These are phyloP conservation scores for Fusarium sp. DNA, from an alignment of 2,329 filamentous ascomycete genomes.

Conservation along the genomic window DNA sequence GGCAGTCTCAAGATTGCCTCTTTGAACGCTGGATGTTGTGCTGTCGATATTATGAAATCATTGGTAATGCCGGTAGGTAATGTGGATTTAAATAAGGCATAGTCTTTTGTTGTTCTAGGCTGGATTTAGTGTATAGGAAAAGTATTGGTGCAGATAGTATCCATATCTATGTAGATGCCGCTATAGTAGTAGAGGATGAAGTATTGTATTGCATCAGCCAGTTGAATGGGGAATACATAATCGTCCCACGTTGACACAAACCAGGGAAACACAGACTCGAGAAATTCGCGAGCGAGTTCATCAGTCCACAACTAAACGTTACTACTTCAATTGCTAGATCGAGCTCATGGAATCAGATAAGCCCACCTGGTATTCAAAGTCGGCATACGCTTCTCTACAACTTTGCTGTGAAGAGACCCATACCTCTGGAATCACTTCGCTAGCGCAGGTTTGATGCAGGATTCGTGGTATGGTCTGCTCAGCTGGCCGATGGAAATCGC, in stretches of 20 bases:
- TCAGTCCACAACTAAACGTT: background rate
- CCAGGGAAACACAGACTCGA: background rate
- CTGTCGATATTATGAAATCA: slow-evolving; percentile 1
- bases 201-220: background rate
- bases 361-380: background rate
- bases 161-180: slow-evolving; percentile 1
- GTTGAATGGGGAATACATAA: background rate
- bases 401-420: background rate
- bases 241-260: background rate
- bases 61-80: slow-evolving; percentile 1
- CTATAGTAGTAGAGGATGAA: background rate
- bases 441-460: background rate
- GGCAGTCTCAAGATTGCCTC: background rate
- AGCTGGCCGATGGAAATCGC: too few species aligned
- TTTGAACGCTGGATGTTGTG: background rate
- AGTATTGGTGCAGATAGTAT: background rate
- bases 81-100: background rate
- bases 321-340: background rate
- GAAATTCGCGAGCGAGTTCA: background rate
- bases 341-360: background rate
- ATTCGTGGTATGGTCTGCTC: background rate
- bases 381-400: background rate
- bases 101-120: background rate
- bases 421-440: background rate
- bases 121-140: background rate